phyloP scores from a whole-genome alignment of 345 rosid genomes.

The Theobroma cacao region DNA sequence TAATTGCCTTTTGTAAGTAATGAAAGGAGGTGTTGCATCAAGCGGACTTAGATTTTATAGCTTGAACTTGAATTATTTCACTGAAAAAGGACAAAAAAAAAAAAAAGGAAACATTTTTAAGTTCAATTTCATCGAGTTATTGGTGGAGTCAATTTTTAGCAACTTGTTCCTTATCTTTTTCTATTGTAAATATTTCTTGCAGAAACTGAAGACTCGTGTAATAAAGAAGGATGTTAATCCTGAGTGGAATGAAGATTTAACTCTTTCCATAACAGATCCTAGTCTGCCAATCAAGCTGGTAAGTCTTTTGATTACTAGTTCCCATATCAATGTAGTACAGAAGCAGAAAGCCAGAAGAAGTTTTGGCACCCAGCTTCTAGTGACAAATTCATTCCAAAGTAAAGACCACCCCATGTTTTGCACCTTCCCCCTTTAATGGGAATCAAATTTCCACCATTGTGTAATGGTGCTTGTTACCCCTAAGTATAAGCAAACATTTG shows the following conservation, averaged over 20 bases:
- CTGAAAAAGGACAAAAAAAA: no score
- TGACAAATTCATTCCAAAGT: not conserved
- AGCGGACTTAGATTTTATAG: not conserved
- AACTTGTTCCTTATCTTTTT: not conserved
- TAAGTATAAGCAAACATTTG: not conserved
- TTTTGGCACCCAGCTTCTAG: not conserved
- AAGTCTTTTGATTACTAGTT: not conserved
- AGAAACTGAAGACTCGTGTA: constrained; percentile 88
- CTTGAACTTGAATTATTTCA: not conserved
- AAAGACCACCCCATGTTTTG: not conserved
- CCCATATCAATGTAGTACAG: not conserved
- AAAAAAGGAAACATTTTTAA: not conserved
- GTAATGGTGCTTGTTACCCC: not conserved
- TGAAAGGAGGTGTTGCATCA: not conserved
- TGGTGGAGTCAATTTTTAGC: not conserved
- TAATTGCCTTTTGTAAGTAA: not conserved
- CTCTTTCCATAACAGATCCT: constrained; percentile 76
- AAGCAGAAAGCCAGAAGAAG: not conserved
- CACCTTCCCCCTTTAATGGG: not conserved
- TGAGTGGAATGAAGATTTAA: constrained; percentile 89
- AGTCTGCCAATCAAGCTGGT: constrained; percentile 58
- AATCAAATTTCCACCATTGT: not conserved
- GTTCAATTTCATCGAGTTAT: not conserved
- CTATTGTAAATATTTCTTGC: constrained; percentile 21
- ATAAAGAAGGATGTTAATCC: constrained; percentile 82